Conservation (phyloP, 2,329 filamentous ascomycete species). For the Epichloe bromicola region DNA sequence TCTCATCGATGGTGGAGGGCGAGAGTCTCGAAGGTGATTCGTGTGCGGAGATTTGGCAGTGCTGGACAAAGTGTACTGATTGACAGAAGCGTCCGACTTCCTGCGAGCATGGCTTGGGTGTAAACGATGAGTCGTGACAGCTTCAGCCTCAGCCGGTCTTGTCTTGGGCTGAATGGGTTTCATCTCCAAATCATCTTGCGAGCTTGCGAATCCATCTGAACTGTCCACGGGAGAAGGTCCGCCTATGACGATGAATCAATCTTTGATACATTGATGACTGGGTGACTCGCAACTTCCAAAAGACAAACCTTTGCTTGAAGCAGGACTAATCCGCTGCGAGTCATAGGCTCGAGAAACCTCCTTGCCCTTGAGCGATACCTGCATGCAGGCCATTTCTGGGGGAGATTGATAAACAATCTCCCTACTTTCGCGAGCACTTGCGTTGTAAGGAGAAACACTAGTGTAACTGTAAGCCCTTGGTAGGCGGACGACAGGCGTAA, state of each 20-base stretch:
- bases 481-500: conserved; percentile 25
- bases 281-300: neutral
- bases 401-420: conserved; percentile 19
- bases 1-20: conserved; percentile 19
- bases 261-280: neutral
- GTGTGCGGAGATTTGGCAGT: conserved; percentile 7
- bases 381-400: conserved; percentile 13
- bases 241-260: conserved; percentile 1
- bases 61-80: conserved; percentile 10
- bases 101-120: conserved; percentile 17
- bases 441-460: conserved; percentile 20
- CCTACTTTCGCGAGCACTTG: conserved; percentile 14
- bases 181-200: conserved; percentile 29
- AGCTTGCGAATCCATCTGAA: conserved; percentile 24
- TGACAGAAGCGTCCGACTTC: conserved; percentile 18
- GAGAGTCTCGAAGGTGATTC: conserved; percentile 10
- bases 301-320: conserved; percentile 23
- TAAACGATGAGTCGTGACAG: conserved; percentile 8
- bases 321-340: conserved; percentile 21
- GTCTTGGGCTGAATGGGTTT: conserved; percentile 11
- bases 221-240: conserved; percentile 16
- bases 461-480: conserved; percentile 32
- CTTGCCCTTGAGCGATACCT: conserved; percentile 28
- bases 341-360: conserved; percentile 24
- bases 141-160: conserved; percentile 2